Conservation (phyloP, 2,329 filamentous ascomycete species). For the Pyrenochaeta sp. region DNA sequence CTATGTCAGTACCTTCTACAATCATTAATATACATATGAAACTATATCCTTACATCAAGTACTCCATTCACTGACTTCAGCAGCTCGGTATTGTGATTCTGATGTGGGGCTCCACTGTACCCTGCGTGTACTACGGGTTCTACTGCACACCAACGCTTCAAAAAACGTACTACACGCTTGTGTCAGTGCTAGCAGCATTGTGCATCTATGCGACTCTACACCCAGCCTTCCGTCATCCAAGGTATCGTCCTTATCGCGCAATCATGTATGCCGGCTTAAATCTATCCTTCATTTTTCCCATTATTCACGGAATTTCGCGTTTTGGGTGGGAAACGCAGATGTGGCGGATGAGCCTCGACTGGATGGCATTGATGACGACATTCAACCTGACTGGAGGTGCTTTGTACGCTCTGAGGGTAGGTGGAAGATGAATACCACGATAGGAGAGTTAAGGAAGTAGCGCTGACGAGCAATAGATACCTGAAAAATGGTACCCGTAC, state of each 20-base stretch:
- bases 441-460: conserved; percentile 3
- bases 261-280: conserved; percentile 22
- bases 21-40: neutral
- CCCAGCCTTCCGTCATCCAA: conserved; percentile 20
- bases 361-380: conserved; percentile 23
- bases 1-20: conserved; percentile 10
- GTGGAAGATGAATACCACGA: conserved; percentile 8
- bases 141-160: conserved; percentile 15
- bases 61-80: neutral
- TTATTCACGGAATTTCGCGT: conserved; percentile 3
- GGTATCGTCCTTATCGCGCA: conserved; percentile 13
- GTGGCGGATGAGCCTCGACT: conserved; percentile 26
- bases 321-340: neutral
- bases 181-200: conserved; percentile 13
- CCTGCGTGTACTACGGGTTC: conserved; percentile 25
- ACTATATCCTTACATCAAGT: neutral
- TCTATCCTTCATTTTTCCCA: conserved; percentile 18
- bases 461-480: conserved; percentile 41
- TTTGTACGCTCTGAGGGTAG: conserved; percentile 17
- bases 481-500: conserved; percentile 55
- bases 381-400: conserved; percentile 17
- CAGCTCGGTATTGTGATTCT: conserved; percentile 26
- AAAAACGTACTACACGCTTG: conserved; percentile 18
- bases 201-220: conserved; percentile 18
- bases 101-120: conserved; percentile 27